Evolutionary conservation across 139 green algal species (phyloP).

Genomic region (Chlorella sp.): DNA sequence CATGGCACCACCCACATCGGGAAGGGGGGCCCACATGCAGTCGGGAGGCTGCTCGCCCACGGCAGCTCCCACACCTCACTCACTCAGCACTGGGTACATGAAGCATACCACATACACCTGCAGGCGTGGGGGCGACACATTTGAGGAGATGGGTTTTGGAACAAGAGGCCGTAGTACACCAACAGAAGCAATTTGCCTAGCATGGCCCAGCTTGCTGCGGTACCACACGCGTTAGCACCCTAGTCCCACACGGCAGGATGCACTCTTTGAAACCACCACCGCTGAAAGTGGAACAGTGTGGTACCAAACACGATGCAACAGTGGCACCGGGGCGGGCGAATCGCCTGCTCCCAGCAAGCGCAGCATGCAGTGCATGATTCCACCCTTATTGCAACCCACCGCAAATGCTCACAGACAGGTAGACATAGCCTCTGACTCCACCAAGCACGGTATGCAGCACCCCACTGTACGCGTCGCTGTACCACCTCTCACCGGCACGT

Average conservation of each 20-base stretch:
- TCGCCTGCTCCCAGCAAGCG: not conserved
- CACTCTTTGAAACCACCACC: too few relatives aligned
- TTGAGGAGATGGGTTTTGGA: not conserved
- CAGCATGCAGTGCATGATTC: not conserved
- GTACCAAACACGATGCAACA: too few relatives aligned
- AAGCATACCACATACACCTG: constrained; percentile 58
- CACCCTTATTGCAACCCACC: not conserved
- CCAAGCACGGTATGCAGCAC: constrained; percentile 33
- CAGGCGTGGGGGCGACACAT: not conserved
- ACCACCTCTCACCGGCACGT: constrained; percentile 64
- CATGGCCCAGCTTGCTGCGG: not conserved
- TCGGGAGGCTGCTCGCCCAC: not conserved
- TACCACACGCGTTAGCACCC: too few relatives aligned
- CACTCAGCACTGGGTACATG: constrained; percentile 57
- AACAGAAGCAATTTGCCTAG: not conserved
- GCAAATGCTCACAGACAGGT: constrained; percentile 42
- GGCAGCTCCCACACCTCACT: not conserved
- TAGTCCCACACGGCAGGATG: too few relatives aligned
- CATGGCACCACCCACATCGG: not conserved
- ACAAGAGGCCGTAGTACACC: not conserved
- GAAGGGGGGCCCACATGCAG: too few relatives aligned
- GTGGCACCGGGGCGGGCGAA: too few relatives aligned
- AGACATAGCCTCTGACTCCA: constrained; percentile 62
- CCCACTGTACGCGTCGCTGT: constrained; percentile 52
- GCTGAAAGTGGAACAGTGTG: too few relatives aligned